These are phyloP conservation scores for Eutrema salsugineum DNA, from an alignment of 441 rosid species.

Conservation along the genomic window DNA sequence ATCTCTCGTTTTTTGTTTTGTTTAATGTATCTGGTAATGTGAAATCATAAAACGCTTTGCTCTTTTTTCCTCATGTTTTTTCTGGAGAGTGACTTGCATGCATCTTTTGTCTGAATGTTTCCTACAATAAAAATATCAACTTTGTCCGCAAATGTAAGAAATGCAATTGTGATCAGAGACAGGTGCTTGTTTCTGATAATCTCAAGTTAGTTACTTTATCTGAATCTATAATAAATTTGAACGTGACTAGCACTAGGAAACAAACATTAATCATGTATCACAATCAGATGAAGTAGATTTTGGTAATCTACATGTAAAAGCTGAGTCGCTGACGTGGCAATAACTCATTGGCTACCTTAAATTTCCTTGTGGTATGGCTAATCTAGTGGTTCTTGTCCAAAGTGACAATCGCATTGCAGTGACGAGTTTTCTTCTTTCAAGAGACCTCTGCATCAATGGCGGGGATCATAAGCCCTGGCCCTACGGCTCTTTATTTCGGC, in stretches of 20 bases:
- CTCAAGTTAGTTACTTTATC: neutral
- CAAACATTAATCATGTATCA: neutral
- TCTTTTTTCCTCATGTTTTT: slow-evolving; percentile 3
- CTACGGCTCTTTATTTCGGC: slow-evolving; percentile 41
- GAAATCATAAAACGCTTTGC: slow-evolving; percentile 13
- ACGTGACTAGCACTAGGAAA: neutral
- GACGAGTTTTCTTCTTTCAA: neutral
- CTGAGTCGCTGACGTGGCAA: slow-evolving; percentile 47
- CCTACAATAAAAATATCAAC: neutral
- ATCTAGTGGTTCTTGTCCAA: slow-evolving; percentile 19
- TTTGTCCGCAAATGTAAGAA: neutral
- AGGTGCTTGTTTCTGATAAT: neutral
- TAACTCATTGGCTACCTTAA: slow-evolving; percentile 45
- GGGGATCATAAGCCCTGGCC: slow-evolving; percentile 39
- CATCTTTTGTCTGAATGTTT: neutral
- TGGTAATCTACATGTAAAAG: slow-evolving; percentile 17
- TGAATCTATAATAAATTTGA: neutral
- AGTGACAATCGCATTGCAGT: slow-evolving; percentile 15
- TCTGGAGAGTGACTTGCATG: neutral
- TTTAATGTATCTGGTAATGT: neutral
- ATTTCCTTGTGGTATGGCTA: slow-evolving; percentile 41
- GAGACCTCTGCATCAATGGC: slow-evolving; percentile 49
- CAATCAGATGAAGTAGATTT: slow-evolving; percentile 1
- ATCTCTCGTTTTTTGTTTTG: neutral
- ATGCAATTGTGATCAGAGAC: neutral